Base-by-base conservation (phyloP, 495 filamentous ascomycete species). In the Cenococcum geophilum region DNA sequence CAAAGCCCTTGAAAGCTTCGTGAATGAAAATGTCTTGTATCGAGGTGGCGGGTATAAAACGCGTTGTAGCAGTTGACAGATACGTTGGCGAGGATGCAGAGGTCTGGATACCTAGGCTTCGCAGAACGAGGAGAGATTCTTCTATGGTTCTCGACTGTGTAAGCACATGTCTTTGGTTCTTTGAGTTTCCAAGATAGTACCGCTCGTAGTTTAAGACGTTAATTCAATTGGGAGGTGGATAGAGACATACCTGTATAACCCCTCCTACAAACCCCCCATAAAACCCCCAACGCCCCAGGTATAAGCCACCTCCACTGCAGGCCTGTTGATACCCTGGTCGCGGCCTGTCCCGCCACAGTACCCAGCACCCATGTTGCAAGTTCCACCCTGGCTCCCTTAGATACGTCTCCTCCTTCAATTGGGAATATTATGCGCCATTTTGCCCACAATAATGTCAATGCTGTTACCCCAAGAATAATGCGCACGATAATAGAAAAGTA, bases 21-120 rank as follows among this genome's bases (percentile, higher is more conserved):
- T 97, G 90, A 49, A 99, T 88, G 58, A 96, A 81, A 59, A 97
- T 86, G 74, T 97, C 93, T 57, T 88, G 86, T 43, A 97, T 95
- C 70, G 88, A 83, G 1, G 84, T 88, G 0, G 93, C 96, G 4
- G 95, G 93, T 34, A 99, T 97, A 70, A 97, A 99, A 59, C 92
- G 78, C 57, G 91, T 91, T 14, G 81, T 78, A n/a, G 81, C 75
- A 4, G 79, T 80, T 18, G 79, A 78, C 14, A 91, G 80, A 59
- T 86, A 85, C 16, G 82, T 84, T 1, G 78, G 69, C 25, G 82
- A 84, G 21, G 81, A 83, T 0, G 86, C 89, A 5, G 82, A 83
- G 4, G 90, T 97, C 72, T 99, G 93, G 58, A 99, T 88, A 2
- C 93, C 93, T 16, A 99, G 79, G 18, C 91, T 88, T 42, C 91